Evolutionary conservation across 306 rosid genomes (phyloP).

Genomic region (Crotalaria pallida): DNA sequence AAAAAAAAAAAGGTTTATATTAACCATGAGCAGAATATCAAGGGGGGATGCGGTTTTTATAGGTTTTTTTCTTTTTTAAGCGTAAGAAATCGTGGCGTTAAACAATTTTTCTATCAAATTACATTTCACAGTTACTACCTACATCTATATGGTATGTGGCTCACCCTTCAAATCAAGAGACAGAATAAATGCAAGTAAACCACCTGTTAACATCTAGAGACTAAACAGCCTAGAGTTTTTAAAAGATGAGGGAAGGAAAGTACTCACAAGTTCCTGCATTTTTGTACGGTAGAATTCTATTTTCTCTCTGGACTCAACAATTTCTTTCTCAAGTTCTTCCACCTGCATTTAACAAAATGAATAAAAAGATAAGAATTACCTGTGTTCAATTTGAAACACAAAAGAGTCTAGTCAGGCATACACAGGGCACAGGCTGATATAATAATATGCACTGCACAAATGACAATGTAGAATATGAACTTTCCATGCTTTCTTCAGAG

Average conservation of each 20-base stretch:
- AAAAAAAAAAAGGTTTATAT: slow-evolving; percentile 10
- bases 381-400: slow-evolving; percentile 8
- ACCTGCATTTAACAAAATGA: slow-evolving; percentile 55
- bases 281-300: slow-evolving; percentile 67
- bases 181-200: not conserved
- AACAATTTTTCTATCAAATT: slow-evolving; percentile 16
- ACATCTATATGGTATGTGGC: slow-evolving; percentile 5
- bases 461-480: slow-evolving; percentile 2
- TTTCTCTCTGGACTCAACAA: slow-evolving; percentile 72
- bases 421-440: not conserved
- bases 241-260: slow-evolving; percentile 23
- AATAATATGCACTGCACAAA: slow-evolving; percentile 17
- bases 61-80: slow-evolving; percentile 4
- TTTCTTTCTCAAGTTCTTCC: slow-evolving; percentile 86
- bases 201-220: slow-evolving; percentile 3
- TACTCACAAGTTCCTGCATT: slow-evolving; percentile 98
- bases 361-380: slow-evolving; percentile 5
- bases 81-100: not conserved
- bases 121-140: slow-evolving; percentile 14
- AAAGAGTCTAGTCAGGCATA: slow-evolving; percentile 8
- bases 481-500: slow-evolving; percentile 17
- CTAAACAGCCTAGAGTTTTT: slow-evolving; percentile 11
- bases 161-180: slow-evolving; percentile 16
- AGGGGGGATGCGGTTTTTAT: not conserved
- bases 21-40: slow-evolving; percentile 1